Percentiles rank a stretch among this genome's conserved stretches.
These are phyloP conservation scores for Alternaria alternata DNA, from an alignment of 2,329 filamentous ascomycete genomes.

Conservation along the genomic window DNA sequence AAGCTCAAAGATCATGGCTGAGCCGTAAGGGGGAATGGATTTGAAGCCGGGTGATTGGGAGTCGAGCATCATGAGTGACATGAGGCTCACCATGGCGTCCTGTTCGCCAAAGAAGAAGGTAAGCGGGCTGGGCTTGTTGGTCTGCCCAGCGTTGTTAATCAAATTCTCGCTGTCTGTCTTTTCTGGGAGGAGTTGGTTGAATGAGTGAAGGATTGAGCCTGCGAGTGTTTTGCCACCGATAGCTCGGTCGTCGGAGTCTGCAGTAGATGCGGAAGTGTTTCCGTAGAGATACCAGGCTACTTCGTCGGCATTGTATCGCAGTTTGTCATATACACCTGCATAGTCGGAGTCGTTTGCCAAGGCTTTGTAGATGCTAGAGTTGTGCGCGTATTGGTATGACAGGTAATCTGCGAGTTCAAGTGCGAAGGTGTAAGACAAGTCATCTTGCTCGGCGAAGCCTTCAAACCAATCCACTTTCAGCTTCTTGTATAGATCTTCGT, in stretches of 20 bases:
- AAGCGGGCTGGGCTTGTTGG: slow-evolving; percentile 52
- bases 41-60: slow-evolving; percentile 26
- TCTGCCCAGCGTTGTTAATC: slow-evolving; percentile 3
- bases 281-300: slow-evolving; percentile 55
- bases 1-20: slow-evolving; percentile 53
- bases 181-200: slow-evolving; percentile 28
- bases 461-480: slow-evolving; percentile 56
- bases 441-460: slow-evolving; percentile 49
- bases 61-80: slow-evolving; percentile 39
- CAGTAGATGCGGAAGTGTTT: slow-evolving; percentile 49
- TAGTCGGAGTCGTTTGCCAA: slow-evolving; percentile 43
- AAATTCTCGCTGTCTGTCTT: slow-evolving; percentile 11
- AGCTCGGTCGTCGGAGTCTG: slow-evolving; percentile 32
- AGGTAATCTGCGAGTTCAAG: slow-evolving; percentile 65
- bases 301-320: slow-evolving; percentile 58
- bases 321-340: slow-evolving; percentile 31
- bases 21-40: slow-evolving; percentile 39
- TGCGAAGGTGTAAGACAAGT: slow-evolving; percentile 60
- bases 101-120: slow-evolving; percentile 52
- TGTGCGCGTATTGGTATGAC: slow-evolving; percentile 63
- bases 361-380: slow-evolving; percentile 51
- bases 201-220: slow-evolving; percentile 33
- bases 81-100: slow-evolving; percentile 43
- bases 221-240: slow-evolving; percentile 45
- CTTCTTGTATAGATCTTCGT: slow-evolving; percentile 55